phyloP scores from a whole-genome alignment of 2,329 filamentous ascomycete species.

The Lachnellula occidentalis region DNA sequence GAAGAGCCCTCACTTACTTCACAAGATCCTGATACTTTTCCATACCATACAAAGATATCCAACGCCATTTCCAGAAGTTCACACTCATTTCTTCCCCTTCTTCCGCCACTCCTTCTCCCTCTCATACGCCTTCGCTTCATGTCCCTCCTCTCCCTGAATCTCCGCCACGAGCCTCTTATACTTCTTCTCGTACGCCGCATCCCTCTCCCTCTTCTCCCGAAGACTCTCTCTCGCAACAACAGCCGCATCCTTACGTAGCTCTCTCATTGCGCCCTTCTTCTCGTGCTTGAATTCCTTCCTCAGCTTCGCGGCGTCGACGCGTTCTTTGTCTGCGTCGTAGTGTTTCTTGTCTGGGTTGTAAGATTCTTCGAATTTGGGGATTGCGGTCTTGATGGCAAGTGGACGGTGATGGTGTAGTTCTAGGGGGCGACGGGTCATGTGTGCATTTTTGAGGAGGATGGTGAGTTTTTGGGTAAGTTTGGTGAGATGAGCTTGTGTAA shows the following conservation, averaged over 20 bases:
- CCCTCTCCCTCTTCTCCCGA: conserved; percentile 85
- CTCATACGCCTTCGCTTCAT: conserved; percentile 83
- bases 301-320: conserved; percentile 77
- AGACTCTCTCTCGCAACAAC: conserved; percentile 91
- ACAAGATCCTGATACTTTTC: too few species aligned
- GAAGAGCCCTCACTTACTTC: too few species aligned
- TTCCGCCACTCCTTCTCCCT: conserved; percentile 74
- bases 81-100: conserved; percentile 47
- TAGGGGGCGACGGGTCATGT: conserved; percentile 67
- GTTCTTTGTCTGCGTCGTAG: conserved; percentile 92
- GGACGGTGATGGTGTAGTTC: conserved; percentile 85
- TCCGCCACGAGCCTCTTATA: conserved; percentile 86
- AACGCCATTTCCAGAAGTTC: neutral
- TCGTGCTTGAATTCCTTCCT: conserved; percentile 91
- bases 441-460: conserved; percentile 54
- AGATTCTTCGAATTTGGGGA: conserved; percentile 93
- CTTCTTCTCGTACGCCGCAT: conserved; percentile 93
- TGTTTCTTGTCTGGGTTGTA: conserved; percentile 87
- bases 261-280: conserved; percentile 88
- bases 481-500: conserved; percentile 18
- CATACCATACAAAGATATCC: too few species aligned
- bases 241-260: conserved; percentile 89
- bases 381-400: conserved; percentile 76
- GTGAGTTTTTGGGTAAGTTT: conserved; percentile 38
- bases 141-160: conserved; percentile 91